Evolutionary conservation across 768 basidiomycete species (phyloP).

Genomic region (Tricholomella constricta): DNA sequence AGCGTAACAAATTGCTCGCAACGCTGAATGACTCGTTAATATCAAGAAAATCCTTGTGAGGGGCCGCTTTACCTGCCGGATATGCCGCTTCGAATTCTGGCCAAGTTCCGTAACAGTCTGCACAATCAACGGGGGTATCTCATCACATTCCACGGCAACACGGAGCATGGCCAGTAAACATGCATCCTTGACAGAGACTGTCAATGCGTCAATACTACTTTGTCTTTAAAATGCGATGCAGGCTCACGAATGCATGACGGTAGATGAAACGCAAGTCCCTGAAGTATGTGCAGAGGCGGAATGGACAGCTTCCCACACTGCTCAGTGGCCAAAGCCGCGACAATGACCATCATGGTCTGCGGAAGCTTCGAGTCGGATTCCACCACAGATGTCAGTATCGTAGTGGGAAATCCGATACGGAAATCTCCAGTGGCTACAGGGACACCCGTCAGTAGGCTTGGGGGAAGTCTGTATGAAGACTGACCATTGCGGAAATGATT

Average conservation of each 20-base stretch:
- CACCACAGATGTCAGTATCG: slow-evolving; percentile 44
- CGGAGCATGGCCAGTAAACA: slow-evolving; percentile 73
- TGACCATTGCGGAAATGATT: slow-evolving; percentile 52
- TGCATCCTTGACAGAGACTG: slow-evolving; percentile 75
- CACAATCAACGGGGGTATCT: slow-evolving; percentile 48
- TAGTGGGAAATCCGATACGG: slow-evolving; percentile 45
- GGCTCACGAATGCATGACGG: slow-evolving; percentile 44
- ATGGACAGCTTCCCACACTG: slow-evolving; percentile 53
- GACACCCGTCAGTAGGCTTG: slow-evolving; percentile 4
- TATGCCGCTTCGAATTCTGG: slow-evolving; percentile 50
- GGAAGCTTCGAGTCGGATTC: slow-evolving; percentile 41
- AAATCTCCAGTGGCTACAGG: slow-evolving; percentile 41
- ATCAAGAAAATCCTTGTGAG: neutral
- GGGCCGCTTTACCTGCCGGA: slow-evolving; percentile 51
- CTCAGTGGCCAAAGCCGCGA: slow-evolving; percentile 69
- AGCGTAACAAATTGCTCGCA: slow-evolving; percentile 68
- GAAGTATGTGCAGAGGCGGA: slow-evolving; percentile 49
- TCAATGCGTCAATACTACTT: slow-evolving; percentile 6
- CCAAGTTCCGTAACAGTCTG: slow-evolving; percentile 44
- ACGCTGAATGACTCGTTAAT: slow-evolving; percentile 45
- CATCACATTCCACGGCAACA: slow-evolving; percentile 58
- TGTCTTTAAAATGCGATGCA: neutral
- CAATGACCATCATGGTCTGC: slow-evolving; percentile 66
- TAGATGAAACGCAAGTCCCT: slow-evolving; percentile 45
- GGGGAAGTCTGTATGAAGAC: slow-evolving; percentile 5